Base-by-base conservation (phyloP, 192 early-diverging fungal genomes). In the Backusella macrospora region DNA sequence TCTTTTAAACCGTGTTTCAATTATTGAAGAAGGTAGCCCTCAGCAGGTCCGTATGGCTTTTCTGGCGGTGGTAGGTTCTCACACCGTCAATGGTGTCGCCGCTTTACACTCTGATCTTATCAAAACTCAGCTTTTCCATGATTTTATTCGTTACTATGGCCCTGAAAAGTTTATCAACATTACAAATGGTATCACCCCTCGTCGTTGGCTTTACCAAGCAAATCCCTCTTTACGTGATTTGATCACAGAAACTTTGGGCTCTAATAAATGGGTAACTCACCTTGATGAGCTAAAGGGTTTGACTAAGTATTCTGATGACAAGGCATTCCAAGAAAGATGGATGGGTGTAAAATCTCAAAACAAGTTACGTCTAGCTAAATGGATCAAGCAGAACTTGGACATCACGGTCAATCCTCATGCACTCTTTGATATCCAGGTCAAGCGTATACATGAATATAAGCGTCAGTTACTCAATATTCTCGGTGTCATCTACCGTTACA, bases 381-480 rank as follows among this genome's bases (percentile, higher is more conserved):
- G 95, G 77, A 96, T 98, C 76, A 86, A 89, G 67, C 75, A 79
- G 12, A 84, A 87, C 7, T 89, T 87, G 38, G 86, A 83, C 43
- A 85, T 98, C 66, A 81, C 85, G 10, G 94, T 98, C 44, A 89
- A 85, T 76, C 86, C 96, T 38, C 86, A 97, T 70, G 94, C 96
- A 3, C 83, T 98, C 74, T 99, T 99, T 84, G 98, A 99, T 82
- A 89, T 98, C 65, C 97, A 96, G 83, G 96, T 96, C 80, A 99
- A 98, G 87, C 93, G 98, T 85, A 93, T 98, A 76, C 98, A 99
- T 80, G 98, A 98, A 86, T 99, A 98, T 85, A 98, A 99, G 86
- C 93, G 98, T 70, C 98, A 99, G 87, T 95, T 97, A 79, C 94
- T 99, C 92, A 99, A 99, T 82, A 98, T 99, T 70, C 81, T 98